Percentiles rank a stretch among this genome's conserved stretches.
Evolutionary conservation across 805 yeast genomes (phyloP).

Genomic region (Limtongia smithiae): DNA sequence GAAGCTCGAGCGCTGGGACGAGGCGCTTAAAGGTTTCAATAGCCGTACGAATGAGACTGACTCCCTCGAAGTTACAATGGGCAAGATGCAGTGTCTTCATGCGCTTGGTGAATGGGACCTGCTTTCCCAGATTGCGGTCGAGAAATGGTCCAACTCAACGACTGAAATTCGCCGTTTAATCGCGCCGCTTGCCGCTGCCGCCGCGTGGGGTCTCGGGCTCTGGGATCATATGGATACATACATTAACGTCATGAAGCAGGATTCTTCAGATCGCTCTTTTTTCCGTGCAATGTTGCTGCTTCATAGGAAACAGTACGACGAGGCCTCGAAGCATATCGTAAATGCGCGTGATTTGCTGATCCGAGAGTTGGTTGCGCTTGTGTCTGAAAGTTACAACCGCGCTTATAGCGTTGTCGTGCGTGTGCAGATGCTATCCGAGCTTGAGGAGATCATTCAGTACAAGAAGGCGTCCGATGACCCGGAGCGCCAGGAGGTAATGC

Average conservation of each 20-base stretch:
- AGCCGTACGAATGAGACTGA: slow-evolving; percentile 60
- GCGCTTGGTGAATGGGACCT: slow-evolving; percentile 99
- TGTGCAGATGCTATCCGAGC: slow-evolving; percentile 94
- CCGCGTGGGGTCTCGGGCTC: slow-evolving; percentile 96
- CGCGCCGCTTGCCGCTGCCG: slow-evolving; percentile 98
- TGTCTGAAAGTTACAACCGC: slow-evolving; percentile 92
- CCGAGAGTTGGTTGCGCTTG: slow-evolving; percentile 90
- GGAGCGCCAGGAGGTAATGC: slow-evolving; percentile 70
- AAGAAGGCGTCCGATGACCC: slow-evolving; percentile 81
- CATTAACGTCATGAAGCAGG: slow-evolving; percentile 82
- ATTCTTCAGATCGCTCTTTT: slow-evolving; percentile 92
- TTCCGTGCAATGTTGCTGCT: slow-evolving; percentile 85
- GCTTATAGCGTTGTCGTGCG: slow-evolving; percentile 96
- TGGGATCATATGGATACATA: slow-evolving; percentile 96
- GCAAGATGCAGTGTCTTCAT: slow-evolving; percentile 95
- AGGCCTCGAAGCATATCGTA: slow-evolving; percentile 72
- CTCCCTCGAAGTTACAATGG: slow-evolving; percentile 86
- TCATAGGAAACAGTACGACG: slow-evolving; percentile 80
- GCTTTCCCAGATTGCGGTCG: slow-evolving; percentile 76
- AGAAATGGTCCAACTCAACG: slow-evolving; percentile 75
- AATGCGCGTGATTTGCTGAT: slow-evolving; percentile 85
- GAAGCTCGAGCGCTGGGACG: slow-evolving; percentile 96
- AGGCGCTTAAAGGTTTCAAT: slow-evolving; percentile 85
- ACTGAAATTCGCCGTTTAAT: slow-evolving; percentile 73
- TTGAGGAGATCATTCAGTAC: slow-evolving; percentile 90